These are phyloP conservation scores for Talaromyces albobiverticillius DNA, from an alignment of 2,329 filamentous ascomycete species.

Conservation along the genomic window DNA sequence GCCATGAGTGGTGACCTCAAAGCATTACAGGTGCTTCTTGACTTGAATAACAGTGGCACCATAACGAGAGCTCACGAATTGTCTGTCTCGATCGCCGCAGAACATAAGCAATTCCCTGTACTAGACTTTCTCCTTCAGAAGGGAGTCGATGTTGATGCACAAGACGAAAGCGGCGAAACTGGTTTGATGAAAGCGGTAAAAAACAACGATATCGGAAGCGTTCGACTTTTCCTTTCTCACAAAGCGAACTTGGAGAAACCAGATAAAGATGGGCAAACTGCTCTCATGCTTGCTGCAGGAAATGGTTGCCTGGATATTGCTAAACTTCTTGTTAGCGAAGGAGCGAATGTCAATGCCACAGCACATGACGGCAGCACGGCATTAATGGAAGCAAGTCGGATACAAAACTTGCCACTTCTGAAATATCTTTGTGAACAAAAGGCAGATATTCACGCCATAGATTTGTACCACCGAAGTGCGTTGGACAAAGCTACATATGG, in stretches of 20 bases:
- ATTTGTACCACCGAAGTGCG: neutral
- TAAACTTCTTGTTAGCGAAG: slow-evolving; percentile 19
- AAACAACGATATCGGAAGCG: neutral
- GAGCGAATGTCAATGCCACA: slow-evolving; percentile 19
- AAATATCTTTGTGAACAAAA: slow-evolving; percentile 3
- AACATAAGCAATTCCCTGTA: neutral
- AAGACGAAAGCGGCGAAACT: neutral
- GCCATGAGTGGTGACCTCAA: slow-evolving; percentile 1
- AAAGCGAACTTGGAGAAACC: neutral
- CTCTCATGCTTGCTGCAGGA: neutral
- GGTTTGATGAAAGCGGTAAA: slow-evolving; percentile 3
- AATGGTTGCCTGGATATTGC: slow-evolving; percentile 10
- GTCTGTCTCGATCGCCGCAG: neutral
- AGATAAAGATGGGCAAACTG: neutral
- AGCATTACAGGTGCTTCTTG: neutral
- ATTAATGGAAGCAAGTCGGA: slow-evolving; percentile 5
- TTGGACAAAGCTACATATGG: neutral
- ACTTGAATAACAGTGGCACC: neutral
- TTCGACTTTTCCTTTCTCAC: neutral
- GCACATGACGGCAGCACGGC: neutral
- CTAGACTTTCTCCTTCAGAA: neutral
- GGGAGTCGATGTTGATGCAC: neutral
- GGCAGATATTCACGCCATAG: neutral
- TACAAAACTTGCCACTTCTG: neutral
- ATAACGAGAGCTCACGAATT: neutral